Evolutionary conservation across 495 filamentous ascomycete species (phyloP).

Genomic region (Lichenothelia convexa): DNA sequence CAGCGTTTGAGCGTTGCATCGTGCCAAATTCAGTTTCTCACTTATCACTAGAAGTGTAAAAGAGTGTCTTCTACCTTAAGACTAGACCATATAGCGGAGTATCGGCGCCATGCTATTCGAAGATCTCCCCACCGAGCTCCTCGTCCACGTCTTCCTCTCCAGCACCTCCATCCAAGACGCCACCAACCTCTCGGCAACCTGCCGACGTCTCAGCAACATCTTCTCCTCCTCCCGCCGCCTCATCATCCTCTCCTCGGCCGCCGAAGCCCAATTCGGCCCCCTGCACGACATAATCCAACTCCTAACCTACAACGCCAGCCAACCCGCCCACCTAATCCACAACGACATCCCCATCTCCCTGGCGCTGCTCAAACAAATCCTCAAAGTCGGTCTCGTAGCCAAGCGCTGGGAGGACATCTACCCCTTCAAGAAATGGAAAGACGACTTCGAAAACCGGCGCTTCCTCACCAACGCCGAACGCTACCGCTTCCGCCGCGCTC

Average conservation of each 20-base stretch:
- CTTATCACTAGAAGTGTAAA: too few species aligned
- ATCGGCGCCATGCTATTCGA: constrained; percentile 32
- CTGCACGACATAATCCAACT: constrained; percentile 40
- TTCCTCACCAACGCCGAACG: constrained; percentile 38
- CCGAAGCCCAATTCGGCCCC: constrained; percentile 42
- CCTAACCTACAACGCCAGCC: constrained; percentile 36
- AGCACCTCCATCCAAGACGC: constrained; percentile 33
- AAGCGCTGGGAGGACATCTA: constrained; percentile 49
- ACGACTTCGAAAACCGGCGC: constrained; percentile 41
- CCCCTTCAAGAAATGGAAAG: constrained; percentile 48
- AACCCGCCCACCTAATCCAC: constrained; percentile 30
- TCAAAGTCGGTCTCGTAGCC: constrained; percentile 38
- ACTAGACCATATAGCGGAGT: too few species aligned
- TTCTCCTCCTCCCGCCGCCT: constrained; percentile 34
- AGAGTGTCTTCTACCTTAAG: too few species aligned
- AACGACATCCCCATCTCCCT: constrained; percentile 32
- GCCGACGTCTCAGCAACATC: constrained; percentile 34
- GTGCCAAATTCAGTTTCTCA: too few species aligned
- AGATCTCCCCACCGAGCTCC: constrained; percentile 40
- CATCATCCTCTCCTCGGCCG: constrained; percentile 31
- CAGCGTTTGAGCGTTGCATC: not conserved
- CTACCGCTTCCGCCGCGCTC: constrained; percentile 39
- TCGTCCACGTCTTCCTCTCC: constrained; percentile 40
- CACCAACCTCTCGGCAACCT: constrained; percentile 34
- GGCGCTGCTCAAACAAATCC: constrained; percentile 37